Conservation (phyloP, 1,139 yeast genomes). For the Nematodospora anomalae region DNA sequence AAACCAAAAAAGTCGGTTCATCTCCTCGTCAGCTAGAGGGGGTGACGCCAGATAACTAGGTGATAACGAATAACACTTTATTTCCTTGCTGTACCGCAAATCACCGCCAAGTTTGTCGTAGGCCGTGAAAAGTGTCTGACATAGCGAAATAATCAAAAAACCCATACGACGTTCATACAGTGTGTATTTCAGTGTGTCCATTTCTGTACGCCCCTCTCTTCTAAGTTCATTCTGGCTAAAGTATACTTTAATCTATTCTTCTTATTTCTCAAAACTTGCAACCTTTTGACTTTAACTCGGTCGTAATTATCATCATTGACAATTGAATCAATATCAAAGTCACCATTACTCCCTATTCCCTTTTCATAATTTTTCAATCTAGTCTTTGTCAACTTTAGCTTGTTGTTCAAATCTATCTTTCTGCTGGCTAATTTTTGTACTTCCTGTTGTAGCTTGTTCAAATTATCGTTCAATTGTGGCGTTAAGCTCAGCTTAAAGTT, state of each 20-base stretch:
- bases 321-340: conserved; percentile 9
- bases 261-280: conserved; percentile 36
- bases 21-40: too few relatives aligned
- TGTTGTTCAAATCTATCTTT: conserved; percentile 29
- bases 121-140: too few relatives aligned
- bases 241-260: conserved; percentile 40
- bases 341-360: conserved; percentile 15
- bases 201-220: neutral
- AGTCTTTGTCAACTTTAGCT: conserved; percentile 26
- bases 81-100: too few relatives aligned
- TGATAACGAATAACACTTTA: too few relatives aligned
- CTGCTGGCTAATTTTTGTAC: conserved; percentile 28
- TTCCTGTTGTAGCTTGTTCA: conserved; percentile 34
- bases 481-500: conserved; percentile 30
- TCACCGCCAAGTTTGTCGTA: too few relatives aligned
- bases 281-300: conserved; percentile 29
- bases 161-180: too few relatives aligned
- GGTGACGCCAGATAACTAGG: too few relatives aligned
- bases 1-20: too few relatives aligned
- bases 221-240: conserved; percentile 18
- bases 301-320: conserved; percentile 10
- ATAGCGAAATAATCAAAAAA: too few relatives aligned
- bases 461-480: conserved; percentile 36
- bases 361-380: conserved; percentile 25
- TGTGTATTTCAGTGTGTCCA: too few relatives aligned